Evolutionary conservation across 768 basidiomycete species (phyloP).

Genomic region (Mrakia gelida): DNA sequence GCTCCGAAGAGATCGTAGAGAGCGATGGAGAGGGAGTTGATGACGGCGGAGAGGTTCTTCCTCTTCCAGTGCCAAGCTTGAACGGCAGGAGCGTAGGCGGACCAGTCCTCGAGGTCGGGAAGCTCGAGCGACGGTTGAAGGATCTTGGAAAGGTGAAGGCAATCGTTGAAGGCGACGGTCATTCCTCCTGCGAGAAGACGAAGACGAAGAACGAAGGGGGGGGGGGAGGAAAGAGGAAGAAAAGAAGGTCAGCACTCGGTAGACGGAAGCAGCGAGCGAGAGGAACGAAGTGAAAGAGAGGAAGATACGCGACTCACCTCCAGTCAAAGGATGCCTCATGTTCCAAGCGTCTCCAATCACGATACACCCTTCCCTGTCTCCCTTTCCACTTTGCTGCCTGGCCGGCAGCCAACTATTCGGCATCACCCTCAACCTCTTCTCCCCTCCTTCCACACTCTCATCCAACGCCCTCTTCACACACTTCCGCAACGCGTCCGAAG

Average conservation of each 20-base stretch:
- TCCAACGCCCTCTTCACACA: conserved; percentile 66
- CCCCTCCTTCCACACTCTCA: conserved; percentile 40
- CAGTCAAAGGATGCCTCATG: conserved; percentile 97
- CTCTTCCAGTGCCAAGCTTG: conserved; percentile 79
- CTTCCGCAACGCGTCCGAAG: conserved; percentile 57
- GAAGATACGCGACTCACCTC: conserved; percentile 45
- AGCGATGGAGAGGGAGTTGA: conserved; percentile 90
- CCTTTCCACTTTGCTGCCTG: conserved; percentile 54
- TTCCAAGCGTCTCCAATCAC: conserved; percentile 96
- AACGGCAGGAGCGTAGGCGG: conserved; percentile 49
- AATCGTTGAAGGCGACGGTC: conserved; percentile 90
- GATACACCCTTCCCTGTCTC: conserved; percentile 63
- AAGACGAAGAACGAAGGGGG: too few species aligned
- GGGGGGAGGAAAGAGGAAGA: neutral
- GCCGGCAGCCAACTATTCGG: conserved; percentile 91
- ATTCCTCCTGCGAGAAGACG: conserved; percentile 62
- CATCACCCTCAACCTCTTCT: conserved; percentile 81
- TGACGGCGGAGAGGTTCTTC: conserved; percentile 74
- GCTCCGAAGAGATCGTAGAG: conserved; percentile 92
- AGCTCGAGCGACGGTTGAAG: conserved; percentile 48
- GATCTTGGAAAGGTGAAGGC: conserved; percentile 63
- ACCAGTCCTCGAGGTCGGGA: conserved; percentile 45
- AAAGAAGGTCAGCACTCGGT: neutral
- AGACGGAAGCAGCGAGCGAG: too few species aligned
- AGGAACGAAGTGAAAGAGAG: neutral